Base-by-base conservation (phyloP, 495 filamentous ascomycete species). In the Lophiostoma macrostomum region DNA sequence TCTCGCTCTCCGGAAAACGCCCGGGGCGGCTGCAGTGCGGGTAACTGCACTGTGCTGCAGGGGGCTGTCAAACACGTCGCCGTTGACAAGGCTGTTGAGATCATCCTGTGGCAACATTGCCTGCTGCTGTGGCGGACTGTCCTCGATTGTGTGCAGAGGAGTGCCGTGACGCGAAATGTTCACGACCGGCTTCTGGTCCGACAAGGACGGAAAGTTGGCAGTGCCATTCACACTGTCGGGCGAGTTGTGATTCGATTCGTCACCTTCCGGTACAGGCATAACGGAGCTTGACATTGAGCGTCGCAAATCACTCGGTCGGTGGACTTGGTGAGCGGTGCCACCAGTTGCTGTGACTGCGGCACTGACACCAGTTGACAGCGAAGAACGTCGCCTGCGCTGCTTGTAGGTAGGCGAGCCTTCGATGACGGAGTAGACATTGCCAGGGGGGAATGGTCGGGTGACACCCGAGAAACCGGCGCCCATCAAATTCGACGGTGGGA, bases 361-460 rank as follows among this genome's bases (percentile, higher is more conserved):
- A 28, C 83, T 80, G 55, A 80, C 80, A 27, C 76, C 77, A 42
- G 86, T 76, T 30, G 90, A 87, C 14, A 96, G 86, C 20, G 93
- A 96, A 18, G 93, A 95, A 25, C 94, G 86, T 54, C 93, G 81
- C 64, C 93, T 80, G 52, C 93, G 82, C 74, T 96, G 94, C 78
- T 98, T 98, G 74, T 98, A 98, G 10, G 91, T 96, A 20, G 93
- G 93, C 5, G 93, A 98, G 18, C 93, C 93, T 73, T 98, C 93
- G 61, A 98, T 90, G 36, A 96, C 88, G 12, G 91, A 91, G 76
- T 95, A 98, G 48, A 90, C 83, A 63, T 87, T 93, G 63, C 84
- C 87, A 22, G 78, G 68, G 13, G 81, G 80, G 61, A 85, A 95
- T 31, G 80, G 76, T 30, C 90, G 81, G 24, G 83, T 71, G 24